phyloP scores from a whole-genome alignment of 345 rosid genomes.

The Syzygium jambos region DNA sequence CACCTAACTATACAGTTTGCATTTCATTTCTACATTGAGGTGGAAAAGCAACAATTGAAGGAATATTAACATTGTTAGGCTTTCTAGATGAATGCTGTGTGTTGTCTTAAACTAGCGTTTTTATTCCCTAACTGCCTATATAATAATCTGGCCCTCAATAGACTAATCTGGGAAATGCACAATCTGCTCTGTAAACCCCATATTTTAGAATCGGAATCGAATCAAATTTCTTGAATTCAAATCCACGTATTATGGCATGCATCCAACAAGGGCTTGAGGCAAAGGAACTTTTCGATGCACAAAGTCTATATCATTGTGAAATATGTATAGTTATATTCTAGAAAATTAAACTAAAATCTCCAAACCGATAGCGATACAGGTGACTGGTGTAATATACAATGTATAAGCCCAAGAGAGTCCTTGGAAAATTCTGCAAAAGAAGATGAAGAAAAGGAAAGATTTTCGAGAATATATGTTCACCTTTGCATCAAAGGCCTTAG shows the following conservation, averaged over 20 bases:
- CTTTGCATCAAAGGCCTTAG: constrained; percentile 1
- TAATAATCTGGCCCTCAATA: background rate
- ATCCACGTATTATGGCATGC: background rate
- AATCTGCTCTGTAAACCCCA: background rate
- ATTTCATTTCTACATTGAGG: no score
- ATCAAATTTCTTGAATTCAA: background rate
- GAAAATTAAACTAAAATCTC: background rate
- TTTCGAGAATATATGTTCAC: constrained; percentile 2
- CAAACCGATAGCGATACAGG: background rate
- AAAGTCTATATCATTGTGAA: background rate
- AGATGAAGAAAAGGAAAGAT: background rate
- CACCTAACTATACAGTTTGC: no score
- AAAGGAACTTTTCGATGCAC: background rate
- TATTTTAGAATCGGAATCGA: background rate
- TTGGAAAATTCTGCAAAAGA: background rate
- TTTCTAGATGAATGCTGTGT: background rate
- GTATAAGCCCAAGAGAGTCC: background rate
- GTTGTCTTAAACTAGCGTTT: background rate
- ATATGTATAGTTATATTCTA: background rate
- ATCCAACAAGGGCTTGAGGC: background rate
- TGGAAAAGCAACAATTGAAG: no score
- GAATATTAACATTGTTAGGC: background rate
- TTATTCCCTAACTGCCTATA: background rate
- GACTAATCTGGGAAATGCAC: background rate
- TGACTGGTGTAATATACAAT: background rate